Conservation (phyloP, 208 protist genomes). For the Wallacemonas sp. region DNA sequence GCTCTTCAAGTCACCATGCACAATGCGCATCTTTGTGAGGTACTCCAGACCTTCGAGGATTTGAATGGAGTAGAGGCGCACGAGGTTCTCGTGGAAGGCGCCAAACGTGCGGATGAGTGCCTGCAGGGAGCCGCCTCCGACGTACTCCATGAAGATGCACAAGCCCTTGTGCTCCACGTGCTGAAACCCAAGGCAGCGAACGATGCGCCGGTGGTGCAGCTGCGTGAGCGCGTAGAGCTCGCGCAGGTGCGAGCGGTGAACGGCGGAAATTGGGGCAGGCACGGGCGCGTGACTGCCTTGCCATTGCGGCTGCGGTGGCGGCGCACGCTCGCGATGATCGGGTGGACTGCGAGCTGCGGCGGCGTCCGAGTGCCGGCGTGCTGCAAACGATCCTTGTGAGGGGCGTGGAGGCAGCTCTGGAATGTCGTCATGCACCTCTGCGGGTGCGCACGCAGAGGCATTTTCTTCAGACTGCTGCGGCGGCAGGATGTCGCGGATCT, state of each 20-base stretch:
- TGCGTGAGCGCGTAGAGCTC: constrained; percentile 79
- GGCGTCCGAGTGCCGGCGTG: too few species aligned
- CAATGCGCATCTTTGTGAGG: constrained; percentile 56
- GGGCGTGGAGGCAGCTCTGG: neutral
- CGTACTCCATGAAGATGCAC: constrained; percentile 91
- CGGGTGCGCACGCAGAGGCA: neutral
- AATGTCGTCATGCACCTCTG: neutral
- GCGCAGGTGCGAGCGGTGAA: constrained; percentile 37
- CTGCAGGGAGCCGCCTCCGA: constrained; percentile 85
- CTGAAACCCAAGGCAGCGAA: constrained; percentile 83
- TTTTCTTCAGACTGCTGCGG: too few species aligned
- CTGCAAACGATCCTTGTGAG: too few species aligned
- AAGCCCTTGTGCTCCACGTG: constrained; percentile 40
- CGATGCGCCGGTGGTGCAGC: constrained; percentile 81
- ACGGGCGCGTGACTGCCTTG: neutral
- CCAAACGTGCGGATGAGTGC: constrained; percentile 84
- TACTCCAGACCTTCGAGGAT: constrained; percentile 88
- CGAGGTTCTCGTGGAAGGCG: constrained; percentile 82
- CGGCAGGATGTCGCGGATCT: too few species aligned
- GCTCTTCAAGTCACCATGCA: constrained; percentile 90
- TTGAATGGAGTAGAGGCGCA: constrained; percentile 84
- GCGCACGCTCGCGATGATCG: neutral
- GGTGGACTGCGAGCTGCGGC: too few species aligned
- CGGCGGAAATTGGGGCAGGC: neutral
- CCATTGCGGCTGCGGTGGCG: neutral